Evolutionary conservation across 2,329 filamentous ascomycete genomes (phyloP).

Genomic region (Fusarium tupiense): DNA sequence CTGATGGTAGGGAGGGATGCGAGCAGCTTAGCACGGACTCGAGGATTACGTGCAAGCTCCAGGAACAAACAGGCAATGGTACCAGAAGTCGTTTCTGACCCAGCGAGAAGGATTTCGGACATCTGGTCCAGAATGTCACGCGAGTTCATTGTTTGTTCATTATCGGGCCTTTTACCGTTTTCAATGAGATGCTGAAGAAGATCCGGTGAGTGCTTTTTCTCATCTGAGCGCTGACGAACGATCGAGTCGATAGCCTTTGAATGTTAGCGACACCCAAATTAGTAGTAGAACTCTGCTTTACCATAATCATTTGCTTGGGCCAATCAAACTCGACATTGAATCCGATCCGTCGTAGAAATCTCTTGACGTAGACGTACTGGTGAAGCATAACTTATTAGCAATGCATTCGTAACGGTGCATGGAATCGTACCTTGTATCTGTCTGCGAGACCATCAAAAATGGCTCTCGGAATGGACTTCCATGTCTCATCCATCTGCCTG

Average conservation of each 20-base stretch:
- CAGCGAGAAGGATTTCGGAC: neutral
- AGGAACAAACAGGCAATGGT: neutral
- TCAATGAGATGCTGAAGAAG: neutral
- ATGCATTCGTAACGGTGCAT: fast-evolving
- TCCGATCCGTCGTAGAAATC: neutral
- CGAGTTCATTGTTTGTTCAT: neutral
- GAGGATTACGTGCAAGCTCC: neutral
- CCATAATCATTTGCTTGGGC: neutral
- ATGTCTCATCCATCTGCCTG: neutral
- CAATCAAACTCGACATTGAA: neutral
- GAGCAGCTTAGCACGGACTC: neutral
- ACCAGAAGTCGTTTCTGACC: neutral
- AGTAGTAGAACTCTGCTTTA: neutral
- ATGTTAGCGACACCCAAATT: neutral
- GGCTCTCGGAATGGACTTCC: neutral
- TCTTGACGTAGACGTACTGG: neutral
- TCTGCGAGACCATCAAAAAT: neutral
- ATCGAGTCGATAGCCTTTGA: neutral
- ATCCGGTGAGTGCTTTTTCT: neutral
- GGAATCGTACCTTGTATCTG: neutral
- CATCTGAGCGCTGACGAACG: neutral
- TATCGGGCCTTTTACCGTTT: neutral
- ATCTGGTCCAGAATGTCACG: neutral
- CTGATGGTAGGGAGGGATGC: neutral
- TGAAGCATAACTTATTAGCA: neutral